Evolutionary conservation across 176 grass and related monocot genomes (phyloP).

Genomic region (Triticum timopheevii): DNA sequence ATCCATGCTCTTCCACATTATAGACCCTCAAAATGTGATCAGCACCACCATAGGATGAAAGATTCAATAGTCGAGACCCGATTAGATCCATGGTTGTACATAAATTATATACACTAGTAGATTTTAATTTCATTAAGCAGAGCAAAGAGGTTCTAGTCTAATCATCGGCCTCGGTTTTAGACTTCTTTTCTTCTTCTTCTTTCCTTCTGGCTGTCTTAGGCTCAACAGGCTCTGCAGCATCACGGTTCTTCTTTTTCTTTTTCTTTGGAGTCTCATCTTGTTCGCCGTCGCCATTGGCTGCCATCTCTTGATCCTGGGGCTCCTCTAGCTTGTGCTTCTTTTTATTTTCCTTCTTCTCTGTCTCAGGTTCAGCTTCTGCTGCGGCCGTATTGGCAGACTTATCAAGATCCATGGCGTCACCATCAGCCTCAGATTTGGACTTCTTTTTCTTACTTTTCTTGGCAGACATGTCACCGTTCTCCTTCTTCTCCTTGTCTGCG

Average conservation of each 20-base stretch:
- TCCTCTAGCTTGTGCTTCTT: conserved; percentile 49
- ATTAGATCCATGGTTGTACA: neutral
- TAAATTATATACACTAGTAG: neutral
- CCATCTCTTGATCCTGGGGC: conserved; percentile 20
- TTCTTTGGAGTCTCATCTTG: conserved; percentile 53
- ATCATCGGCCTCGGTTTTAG: conserved; percentile 34
- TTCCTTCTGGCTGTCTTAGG: conserved; percentile 39
- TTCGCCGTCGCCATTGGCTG: neutral
- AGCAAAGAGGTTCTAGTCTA: neutral
- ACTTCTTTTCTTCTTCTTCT: conserved; percentile 69
- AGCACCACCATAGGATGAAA: neutral
- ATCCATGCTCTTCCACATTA: neutral
- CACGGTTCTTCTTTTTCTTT: conserved; percentile 61
- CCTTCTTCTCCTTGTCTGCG: conserved; percentile 16
- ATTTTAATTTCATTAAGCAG: neutral
- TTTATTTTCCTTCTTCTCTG: conserved; percentile 54
- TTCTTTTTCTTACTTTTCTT: conserved; percentile 37
- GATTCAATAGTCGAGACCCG: neutral
- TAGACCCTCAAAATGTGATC: neutral
- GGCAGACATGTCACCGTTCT: conserved; percentile 3
- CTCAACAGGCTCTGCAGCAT: conserved; percentile 14
- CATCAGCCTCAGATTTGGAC: conserved; percentile 39
- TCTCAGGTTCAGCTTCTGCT: conserved; percentile 49
- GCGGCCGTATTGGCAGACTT: neutral
- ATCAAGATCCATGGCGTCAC: conserved; percentile 65